Percentiles rank a stretch among this genome's conserved stretches.
Conservation (phyloP, 2,329 filamentous ascomycete species). For the Phialocephala sp. region DNA sequence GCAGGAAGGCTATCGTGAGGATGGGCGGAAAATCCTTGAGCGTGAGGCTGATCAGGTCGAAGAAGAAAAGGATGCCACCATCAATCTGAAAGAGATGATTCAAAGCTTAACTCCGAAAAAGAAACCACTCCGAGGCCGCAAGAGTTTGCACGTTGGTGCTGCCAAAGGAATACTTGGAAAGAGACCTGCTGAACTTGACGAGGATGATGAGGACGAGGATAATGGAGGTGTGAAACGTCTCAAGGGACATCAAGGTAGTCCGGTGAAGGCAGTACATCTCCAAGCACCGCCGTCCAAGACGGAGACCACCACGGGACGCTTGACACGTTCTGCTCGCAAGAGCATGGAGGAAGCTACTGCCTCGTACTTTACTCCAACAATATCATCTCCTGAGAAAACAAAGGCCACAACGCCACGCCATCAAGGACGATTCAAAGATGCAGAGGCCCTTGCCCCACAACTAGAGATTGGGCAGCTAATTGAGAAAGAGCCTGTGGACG, state of each 20-base stretch:
- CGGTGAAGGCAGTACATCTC: constrained; percentile 76
- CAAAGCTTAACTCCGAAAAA: constrained; percentile 78
- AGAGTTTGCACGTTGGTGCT: constrained; percentile 78
- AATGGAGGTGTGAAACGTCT: constrained; percentile 70
- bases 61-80: constrained; percentile 65
- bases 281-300: constrained; percentile 72
- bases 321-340: constrained; percentile 55
- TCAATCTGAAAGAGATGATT: constrained; percentile 78
- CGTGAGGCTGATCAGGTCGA: constrained; percentile 55
- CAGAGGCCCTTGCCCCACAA: constrained; percentile 45
- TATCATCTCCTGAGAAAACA: constrained; percentile 55
- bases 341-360: constrained; percentile 50
- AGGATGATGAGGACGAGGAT: constrained; percentile 64
- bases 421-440: constrained; percentile 60
- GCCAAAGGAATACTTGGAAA: constrained; percentile 77
- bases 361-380: constrained; percentile 49
- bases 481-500: constrained; percentile 50
- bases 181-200: constrained; percentile 72
- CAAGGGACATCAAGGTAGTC: constrained; percentile 74
- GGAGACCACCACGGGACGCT: constrained; percentile 67
- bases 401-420: constrained; percentile 60
- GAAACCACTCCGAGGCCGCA: constrained; percentile 67
- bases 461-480: constrained; percentile 51
- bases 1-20: constrained; percentile 66
- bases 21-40: constrained; percentile 60